Evolutionary conservation across 345 rosid genomes (phyloP).

Genomic region (Populus tremula): DNA sequence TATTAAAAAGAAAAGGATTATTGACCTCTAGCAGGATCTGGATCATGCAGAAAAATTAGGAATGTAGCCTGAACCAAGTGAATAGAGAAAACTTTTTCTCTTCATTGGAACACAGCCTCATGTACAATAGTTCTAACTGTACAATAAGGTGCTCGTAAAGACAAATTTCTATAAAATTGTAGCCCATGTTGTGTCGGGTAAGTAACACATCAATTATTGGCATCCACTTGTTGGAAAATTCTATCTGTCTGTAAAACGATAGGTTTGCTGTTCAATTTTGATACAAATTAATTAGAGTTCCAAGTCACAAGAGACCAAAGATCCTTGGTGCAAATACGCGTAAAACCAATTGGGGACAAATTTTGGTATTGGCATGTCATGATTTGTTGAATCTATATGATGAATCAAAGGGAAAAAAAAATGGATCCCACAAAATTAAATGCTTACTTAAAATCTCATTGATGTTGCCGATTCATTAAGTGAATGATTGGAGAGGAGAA

Average conservation of each 20-base stretch:
- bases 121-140: neutral
- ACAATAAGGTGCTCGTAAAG: neutral
- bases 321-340: slow-evolving; percentile 1
- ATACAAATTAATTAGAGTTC: too few species aligned
- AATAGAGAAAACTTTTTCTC: neutral
- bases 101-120: slow-evolving; percentile 1
- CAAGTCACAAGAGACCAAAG: too few species aligned
- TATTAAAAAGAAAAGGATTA: too few species aligned
- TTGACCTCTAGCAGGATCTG: neutral
- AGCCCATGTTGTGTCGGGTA: slow-evolving; percentile 16
- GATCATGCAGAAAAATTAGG: neutral
- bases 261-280: slow-evolving; percentile 8
- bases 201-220: slow-evolving; percentile 3
- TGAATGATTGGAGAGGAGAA: slow-evolving; percentile 48
- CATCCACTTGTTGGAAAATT: slow-evolving; percentile 24
- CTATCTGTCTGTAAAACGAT: slow-evolving; percentile 21
- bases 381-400: slow-evolving; percentile 12
- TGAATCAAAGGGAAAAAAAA: neutral
- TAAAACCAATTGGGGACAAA: slow-evolving; percentile 1
- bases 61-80: neutral
- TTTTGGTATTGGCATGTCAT: slow-evolving; percentile 1
- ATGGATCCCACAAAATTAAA: slow-evolving; percentile 27
- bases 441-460: slow-evolving; percentile 31
- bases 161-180: slow-evolving; percentile 16
- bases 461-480: slow-evolving; percentile 52